A percentile compares a stretch with the other conserved stretches of the same genome.
phyloP scores from a whole-genome alignment of 179 eudicot genomes.

The Patellifolia procumbens region DNA sequence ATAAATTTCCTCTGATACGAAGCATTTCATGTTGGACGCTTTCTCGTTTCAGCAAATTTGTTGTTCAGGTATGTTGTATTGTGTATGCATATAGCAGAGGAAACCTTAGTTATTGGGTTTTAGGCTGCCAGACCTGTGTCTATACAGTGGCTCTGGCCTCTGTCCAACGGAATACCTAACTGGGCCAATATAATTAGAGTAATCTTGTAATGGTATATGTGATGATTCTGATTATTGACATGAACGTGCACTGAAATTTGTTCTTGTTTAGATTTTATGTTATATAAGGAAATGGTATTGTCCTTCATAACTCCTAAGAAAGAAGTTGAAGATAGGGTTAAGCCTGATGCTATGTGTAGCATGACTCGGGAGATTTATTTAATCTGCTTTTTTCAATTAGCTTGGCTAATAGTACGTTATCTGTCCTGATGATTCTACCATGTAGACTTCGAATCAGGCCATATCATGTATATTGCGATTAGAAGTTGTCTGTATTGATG shows the following conservation, averaged over 20 bases:
- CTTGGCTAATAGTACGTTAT: too few species aligned
- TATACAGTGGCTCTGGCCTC: not conserved
- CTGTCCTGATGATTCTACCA: not conserved
- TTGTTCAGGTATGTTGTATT: constrained; percentile 69
- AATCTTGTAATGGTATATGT: not conserved
- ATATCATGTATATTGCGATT: not conserved
- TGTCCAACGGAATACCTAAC: not conserved
- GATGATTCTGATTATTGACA: not conserved
- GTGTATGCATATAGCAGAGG: not conserved
- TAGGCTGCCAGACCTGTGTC: not conserved
- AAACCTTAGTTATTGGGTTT: not conserved
- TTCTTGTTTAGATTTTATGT: not conserved
- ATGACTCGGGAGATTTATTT: not conserved
- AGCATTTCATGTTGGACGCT: constrained; percentile 98
- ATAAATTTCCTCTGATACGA: constrained; percentile 92
- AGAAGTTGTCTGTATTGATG: not conserved
- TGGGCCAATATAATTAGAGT: not conserved
- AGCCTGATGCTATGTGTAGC: not conserved
- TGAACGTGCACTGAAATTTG: not conserved
- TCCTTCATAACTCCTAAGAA: not conserved
- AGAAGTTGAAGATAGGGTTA: not conserved
- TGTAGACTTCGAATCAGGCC: not conserved
- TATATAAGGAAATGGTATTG: not conserved
- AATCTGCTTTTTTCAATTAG: not conserved
- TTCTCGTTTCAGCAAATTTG: constrained; percentile 92